Evolutionary conservation across 208 protist species (phyloP), one percentile per base, ranked within the genome.

Genomic region (Strigomonas galati): DNA sequence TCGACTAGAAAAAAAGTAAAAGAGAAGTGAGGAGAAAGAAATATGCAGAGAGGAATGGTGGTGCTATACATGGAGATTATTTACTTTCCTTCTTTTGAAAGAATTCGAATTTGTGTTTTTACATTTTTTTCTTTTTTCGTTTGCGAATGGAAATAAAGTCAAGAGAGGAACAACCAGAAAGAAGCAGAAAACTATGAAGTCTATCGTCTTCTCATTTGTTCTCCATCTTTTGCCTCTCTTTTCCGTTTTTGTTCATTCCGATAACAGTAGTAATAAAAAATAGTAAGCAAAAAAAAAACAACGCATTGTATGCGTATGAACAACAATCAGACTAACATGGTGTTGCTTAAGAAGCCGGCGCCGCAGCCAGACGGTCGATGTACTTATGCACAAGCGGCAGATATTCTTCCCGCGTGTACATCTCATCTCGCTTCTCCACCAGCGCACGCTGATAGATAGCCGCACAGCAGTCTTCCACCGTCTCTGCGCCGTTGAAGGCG

Each of bases 381-480:
- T 65, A 65, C 5, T 4, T 17, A 17, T 65, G 35, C 43, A 65
- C 60, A 6, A 49, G 37, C 10, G 60, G 60, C 21, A 53, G 51
- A 14, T 57, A 37, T 2, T 44, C 46, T 2, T 52, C 46, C 1
- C 51, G 46, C 23, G 62, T 67, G 49, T 43, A 67, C 51, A 67
- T 58, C 21, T 56, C 52, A 4, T 6, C 31, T 1, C 49, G 15
- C 3, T 28, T 19, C 52, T 67, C 62, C 9, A 67, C 46, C 2
- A 67, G 48, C 14, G 62, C 35, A 4, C 28, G 62, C 62, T 67
- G 62, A 40, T 67, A 67, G 23, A 67, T 58, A 6, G 35, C 62
- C 27, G 58, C 62, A 12, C 19, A 12, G 51, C 48, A 56, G 31
- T 52, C 44, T 37, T 67, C 62, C 26, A 67, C 62, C 23, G 31